Base-by-base conservation (phyloP, 2,329 filamentous ascomycete species). In the Neopestalotiopsis sp. region DNA sequence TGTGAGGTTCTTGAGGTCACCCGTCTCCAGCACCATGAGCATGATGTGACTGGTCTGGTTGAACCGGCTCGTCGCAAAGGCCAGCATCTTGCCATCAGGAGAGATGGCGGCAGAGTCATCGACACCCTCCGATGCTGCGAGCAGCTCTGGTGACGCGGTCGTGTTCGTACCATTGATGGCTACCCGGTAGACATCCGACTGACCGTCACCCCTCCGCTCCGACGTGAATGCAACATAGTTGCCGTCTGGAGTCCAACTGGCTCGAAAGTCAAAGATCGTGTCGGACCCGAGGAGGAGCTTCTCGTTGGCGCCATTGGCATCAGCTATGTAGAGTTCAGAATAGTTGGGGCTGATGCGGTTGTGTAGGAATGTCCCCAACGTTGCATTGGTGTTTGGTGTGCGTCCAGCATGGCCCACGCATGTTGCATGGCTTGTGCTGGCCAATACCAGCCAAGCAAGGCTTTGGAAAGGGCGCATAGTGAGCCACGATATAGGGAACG, bases 191-290 rank as follows among this genome's bases (percentile, higher is more conserved):
- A 59, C 24, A 59, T 59, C 57, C 17, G 57, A 59, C 57, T 59
- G 57, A 1, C 57, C 57, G 5, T 59, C 57, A 14, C 57, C 57
- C 24, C 24, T 34, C 13, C 57, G 24, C 57, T 84, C 81, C 1
- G 81, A 84, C 12, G 76, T 76, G 67, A 84, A 83, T 1, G 75
- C 78, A 66, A 83, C 74, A 79, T 79, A 82, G 65, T 81, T 67
- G 24, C 82, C 80, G 58, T 82, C 76, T 0, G 82, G 81, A 0
- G 80, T 82, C 81, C 81, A 83, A 4, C 72, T 28, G 7, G 77
- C 80, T 63, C 83, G 82, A 68, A 81, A 83, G 28, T 83, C 81
- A 69, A 79, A 82, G 5, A 71, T 38, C 1, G 75, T 64, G 13
- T 71, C 64, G 24, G 78, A 67, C 4, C 72, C 70, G 40, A 83